These are phyloP conservation scores for Scheffersomyces quercinus DNA, from an alignment of 1,139 yeast genomes.

Conservation along the genomic window DNA sequence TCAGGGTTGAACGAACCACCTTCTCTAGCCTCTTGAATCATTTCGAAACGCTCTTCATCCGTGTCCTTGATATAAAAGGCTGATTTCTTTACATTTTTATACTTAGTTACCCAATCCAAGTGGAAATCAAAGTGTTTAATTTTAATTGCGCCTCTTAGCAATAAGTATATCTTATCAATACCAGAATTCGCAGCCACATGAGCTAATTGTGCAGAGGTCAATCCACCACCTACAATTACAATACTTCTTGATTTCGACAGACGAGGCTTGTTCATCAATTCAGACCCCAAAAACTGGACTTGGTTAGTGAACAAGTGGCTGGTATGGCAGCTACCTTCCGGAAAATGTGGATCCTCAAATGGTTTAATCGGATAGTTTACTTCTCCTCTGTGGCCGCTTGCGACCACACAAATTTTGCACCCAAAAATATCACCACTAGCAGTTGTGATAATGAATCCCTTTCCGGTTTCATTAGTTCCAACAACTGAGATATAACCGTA, in stretches of 20 bases:
- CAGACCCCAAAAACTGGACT: conserved; percentile 24
- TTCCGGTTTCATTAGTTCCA: conserved; percentile 25
- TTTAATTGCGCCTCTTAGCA: conserved; percentile 42
- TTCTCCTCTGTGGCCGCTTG: conserved; percentile 44
- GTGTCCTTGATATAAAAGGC: conserved; percentile 46
- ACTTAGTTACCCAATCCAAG: conserved; percentile 55
- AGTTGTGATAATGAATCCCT: conserved; percentile 32
- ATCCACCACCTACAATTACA: conserved; percentile 50
- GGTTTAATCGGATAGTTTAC: conserved; percentile 37
- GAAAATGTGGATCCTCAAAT: conserved; percentile 21
- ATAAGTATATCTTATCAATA: conserved; percentile 31
- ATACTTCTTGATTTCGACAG: conserved; percentile 19
- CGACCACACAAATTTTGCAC: conserved; percentile 38
- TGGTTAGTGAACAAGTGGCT: conserved; percentile 36
- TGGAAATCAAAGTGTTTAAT: conserved; percentile 53
- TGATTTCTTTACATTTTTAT: conserved; percentile 42
- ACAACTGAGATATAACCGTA: conserved; percentile 27
- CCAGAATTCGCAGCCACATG: conserved; percentile 36
- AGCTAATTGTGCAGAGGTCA: conserved; percentile 51
- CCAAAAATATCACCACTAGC: conserved; percentile 28
- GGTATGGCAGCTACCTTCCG: conserved; percentile 43
- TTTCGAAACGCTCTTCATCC: conserved; percentile 41
- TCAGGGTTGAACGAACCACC: conserved; percentile 54
- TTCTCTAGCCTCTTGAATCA: conserved; percentile 46
- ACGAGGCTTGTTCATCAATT: conserved; percentile 15